Evolutionary conservation across 106 monocot genomes (phyloP), one percentile per base, ranked within the genome.

Genomic region (Vanilla planifolia): DNA sequence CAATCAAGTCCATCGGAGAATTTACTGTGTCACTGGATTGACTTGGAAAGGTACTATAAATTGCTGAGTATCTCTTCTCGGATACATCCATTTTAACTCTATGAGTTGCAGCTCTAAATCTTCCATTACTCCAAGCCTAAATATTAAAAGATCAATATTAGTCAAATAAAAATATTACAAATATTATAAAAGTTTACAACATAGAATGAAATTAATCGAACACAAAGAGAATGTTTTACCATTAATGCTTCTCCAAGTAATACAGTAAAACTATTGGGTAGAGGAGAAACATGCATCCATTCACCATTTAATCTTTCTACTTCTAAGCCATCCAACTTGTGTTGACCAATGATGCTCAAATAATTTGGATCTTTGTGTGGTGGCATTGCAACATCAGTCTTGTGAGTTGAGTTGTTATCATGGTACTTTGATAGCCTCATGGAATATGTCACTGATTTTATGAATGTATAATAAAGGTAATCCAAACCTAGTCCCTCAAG

Each of bases 111-210:
- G 73, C 47, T 0, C 29, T 3, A 9, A 66, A 22, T 40, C 73
- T 73, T 6, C 66, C 66, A 47, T 73, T 73, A 17, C 30, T 66
- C 73, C 73, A 73, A 37, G 73, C 73, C 73, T 73, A 23, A 16
- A 16, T 0, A 15, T 43, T 27, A 14, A 8, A 0, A 16, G 16
- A 42, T 2, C 3, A 14, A 13, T 13, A 14, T 42, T 8, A 42
- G 16, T n/a, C 9, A 42, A 14, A 2, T 14, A 41, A n/a, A n/a
- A n/a, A n/a, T n/a, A n/a, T n/a, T n/a, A n/a, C n/a, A n/a, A n/a
- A n/a, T n/a, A n/a, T n/a, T n/a, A n/a, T n/a, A n/a, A n/a, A n/a
- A n/a, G n/a, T n/a, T n/a, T n/a, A n/a, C n/a, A n/a, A n/a, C n/a
- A n/a, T n/a, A n/a, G n/a, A n/a, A n/a, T n/a, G n/a, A n/a, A n/a